Base-by-base conservation (phyloP, 768 basidiomycete species). In the Leccinum uliginosum region DNA sequence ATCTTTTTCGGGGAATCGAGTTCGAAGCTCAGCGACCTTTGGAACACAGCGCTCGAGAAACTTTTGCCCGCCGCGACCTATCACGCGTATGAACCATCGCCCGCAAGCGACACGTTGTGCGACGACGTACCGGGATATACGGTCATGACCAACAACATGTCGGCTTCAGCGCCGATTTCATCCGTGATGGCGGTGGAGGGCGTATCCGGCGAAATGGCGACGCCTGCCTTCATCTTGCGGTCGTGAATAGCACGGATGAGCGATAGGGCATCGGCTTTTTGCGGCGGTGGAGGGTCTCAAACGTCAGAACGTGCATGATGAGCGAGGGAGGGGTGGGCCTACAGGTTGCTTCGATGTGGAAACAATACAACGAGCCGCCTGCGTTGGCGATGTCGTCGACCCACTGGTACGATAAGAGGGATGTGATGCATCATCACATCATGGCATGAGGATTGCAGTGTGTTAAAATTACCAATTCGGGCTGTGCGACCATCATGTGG, bases 401-500 rank as follows among this genome's bases (percentile, higher is more conserved):
- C 97, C 97, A 98, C 93, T 98, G 63, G 48, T n/a, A 52, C 55
- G 6, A 40, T 24, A 7, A n/a, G 21, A 27, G 8, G 1, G 43
- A 19, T 24, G 23, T n/a, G n/a, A n/a, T n/a, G n/a, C n/a, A n/a
- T n/a, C 17, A 19, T 40, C n/a, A n/a, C n/a, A 10, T n/a, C 38
- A 5, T 12, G 30, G 30, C 12, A 32, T 32, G 12, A 32, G 30
- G n/a, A 32, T 32, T 12, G 30, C 45, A 29, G 19, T 19, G 35
- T 32, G 8, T 66, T 66, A 50, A 43, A 19, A n/a, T 52, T 62
- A 92, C 95, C 80, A 88, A 87, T 67, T 89, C 91, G 10, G 97
- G 97, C 50, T 98, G 78, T 0, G 93, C 72, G 19, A 99, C 97
- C 97, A 99, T 99, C 97, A 98, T 98, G 74, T 99, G 97, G 73